Percentiles rank a stretch among this genome's conserved stretches.
These are phyloP conservation scores for Guyanaporus albipodus DNA, from an alignment of 768 basidiomycete genomes.

Conservation along the genomic window DNA sequence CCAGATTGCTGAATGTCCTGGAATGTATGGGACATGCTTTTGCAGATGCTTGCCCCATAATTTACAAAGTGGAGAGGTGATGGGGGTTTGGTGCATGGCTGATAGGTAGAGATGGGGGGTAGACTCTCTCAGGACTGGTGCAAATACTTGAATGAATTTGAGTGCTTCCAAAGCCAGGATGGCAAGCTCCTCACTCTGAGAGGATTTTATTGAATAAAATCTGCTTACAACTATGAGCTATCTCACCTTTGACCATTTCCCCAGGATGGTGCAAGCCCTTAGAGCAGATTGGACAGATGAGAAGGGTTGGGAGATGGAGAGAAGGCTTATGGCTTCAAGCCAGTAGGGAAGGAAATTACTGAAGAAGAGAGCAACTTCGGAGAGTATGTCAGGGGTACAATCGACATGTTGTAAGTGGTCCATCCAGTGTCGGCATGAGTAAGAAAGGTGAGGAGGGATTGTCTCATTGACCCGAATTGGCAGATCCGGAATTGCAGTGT, in stretches of 20 bases:
- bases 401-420: slow-evolving; percentile 21
- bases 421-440: slow-evolving; percentile 38
- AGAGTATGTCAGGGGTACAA: slow-evolving; percentile 14
- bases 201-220: slow-evolving; percentile 4
- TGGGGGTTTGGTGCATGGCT: slow-evolving; percentile 34
- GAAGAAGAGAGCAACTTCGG: slow-evolving; percentile 19
- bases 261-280: slow-evolving; percentile 6
- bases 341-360: slow-evolving; percentile 32
- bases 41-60: slow-evolving; percentile 22
- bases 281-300: slow-evolving; percentile 8
- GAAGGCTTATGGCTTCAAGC: slow-evolving; percentile 35
- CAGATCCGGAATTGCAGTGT: slow-evolving; percentile 24
- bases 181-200: slow-evolving; percentile 9
- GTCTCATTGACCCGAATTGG: slow-evolving; percentile 10
- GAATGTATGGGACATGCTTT: slow-evolving; percentile 8
- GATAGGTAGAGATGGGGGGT: slow-evolving; percentile 39
- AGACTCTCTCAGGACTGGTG: slow-evolving; percentile 26
- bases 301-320: slow-evolving; percentile 4
- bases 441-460: slow-evolving; percentile 32
- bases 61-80: slow-evolving; percentile 20
- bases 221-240: not conserved
- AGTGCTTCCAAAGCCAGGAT: slow-evolving; percentile 24
- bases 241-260: slow-evolving; percentile 18
- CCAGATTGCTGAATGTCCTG: slow-evolving; percentile 10
- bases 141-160: slow-evolving; percentile 32